Evolutionary conservation across 495 filamentous ascomycete species (phyloP).

Genomic region (Neurospora sp.): DNA sequence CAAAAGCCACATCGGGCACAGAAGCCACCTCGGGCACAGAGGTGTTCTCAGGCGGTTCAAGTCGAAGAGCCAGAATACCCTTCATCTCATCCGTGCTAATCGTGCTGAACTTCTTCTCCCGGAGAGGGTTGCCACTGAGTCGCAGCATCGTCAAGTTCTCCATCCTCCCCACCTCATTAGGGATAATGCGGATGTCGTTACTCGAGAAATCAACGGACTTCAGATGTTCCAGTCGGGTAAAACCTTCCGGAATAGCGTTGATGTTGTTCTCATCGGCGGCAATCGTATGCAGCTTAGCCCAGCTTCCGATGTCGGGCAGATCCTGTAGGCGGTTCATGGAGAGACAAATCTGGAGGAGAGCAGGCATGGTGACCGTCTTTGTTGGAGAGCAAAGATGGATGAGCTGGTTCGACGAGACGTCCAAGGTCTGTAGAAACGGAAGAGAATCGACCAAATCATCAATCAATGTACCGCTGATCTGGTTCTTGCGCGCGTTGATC

Average conservation of each 20-base stretch:
- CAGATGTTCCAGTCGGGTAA: slow-evolving; percentile 54
- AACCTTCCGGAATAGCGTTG: slow-evolving; percentile 59
- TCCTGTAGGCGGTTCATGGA: slow-evolving; percentile 63
- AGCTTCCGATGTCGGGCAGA: slow-evolving; percentile 61
- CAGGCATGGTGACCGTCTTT: slow-evolving; percentile 42
- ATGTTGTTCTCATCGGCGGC: slow-evolving; percentile 74
- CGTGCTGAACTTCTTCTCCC: slow-evolving; percentile 72
- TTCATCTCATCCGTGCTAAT: slow-evolving; percentile 79
- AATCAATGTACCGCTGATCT: slow-evolving; percentile 62
- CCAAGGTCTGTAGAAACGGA: slow-evolving; percentile 56
- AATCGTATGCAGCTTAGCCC: slow-evolving; percentile 61
- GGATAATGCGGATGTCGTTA: slow-evolving; percentile 69
- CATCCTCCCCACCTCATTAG: slow-evolving; percentile 72
- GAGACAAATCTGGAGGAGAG: slow-evolving; percentile 61
- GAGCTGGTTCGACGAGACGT: slow-evolving; percentile 68
- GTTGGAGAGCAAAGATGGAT: slow-evolving; percentile 30
- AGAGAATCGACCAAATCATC: slow-evolving; percentile 45
- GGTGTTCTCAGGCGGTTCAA: slow-evolving; percentile 43
- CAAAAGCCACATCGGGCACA: slow-evolving; percentile 4
- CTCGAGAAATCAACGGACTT: slow-evolving; percentile 70
- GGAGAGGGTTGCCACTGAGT: slow-evolving; percentile 75
- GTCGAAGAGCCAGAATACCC: slow-evolving; percentile 55
- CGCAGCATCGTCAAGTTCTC: slow-evolving; percentile 60
- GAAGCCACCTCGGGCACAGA: slow-evolving; percentile 6
- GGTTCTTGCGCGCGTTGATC: slow-evolving; percentile 69